These are phyloP conservation scores for Boletus barrowsii DNA, from an alignment of 768 basidiomycete species.

Conservation along the genomic window DNA sequence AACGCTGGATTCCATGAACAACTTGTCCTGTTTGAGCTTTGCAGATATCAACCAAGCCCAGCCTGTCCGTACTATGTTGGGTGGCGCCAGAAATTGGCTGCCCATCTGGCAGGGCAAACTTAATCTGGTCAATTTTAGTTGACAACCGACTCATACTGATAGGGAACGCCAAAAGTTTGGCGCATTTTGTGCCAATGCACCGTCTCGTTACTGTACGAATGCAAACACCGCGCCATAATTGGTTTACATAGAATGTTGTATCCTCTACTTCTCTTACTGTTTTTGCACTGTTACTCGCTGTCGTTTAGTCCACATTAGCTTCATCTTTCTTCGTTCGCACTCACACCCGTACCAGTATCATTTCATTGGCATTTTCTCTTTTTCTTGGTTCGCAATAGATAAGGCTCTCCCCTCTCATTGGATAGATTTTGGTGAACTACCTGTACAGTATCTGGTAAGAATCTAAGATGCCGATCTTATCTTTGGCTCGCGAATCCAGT, in stretches of 20 bases:
- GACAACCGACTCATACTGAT: constrained; percentile 9
- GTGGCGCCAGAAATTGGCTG: constrained; percentile 58
- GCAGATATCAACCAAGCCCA: constrained; percentile 60
- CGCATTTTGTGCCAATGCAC: constrained; percentile 3
- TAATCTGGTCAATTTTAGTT: constrained; percentile 6
- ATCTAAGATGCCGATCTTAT: constrained; percentile 3
- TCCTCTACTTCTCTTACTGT: constrained; percentile 10
- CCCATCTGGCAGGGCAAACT: constrained; percentile 38
- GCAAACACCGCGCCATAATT: constrained; percentile 14
- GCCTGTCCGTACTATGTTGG: constrained; percentile 62
- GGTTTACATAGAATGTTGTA: constrained; percentile 17
- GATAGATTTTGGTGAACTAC: background rate
- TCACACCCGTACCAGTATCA: background rate
- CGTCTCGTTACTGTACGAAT: constrained; percentile 19
- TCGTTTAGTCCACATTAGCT: background rate
- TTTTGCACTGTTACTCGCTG: constrained; percentile 5
- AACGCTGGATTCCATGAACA: constrained; percentile 80
- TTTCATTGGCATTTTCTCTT: constrained; percentile 1
- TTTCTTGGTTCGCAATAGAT: constrained; percentile 8
- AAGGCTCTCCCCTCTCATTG: background rate
- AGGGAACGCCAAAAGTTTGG: constrained; percentile 8
- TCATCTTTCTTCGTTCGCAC: constrained; percentile 2
- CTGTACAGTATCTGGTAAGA: background rate
- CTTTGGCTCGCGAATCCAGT: background rate
- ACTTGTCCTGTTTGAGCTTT: constrained; percentile 71